Evolutionary conservation across 2,329 filamentous ascomycete species (phyloP), one percentile per base, ranked within the genome.

Genomic region (Aureobasidium namibiae): DNA sequence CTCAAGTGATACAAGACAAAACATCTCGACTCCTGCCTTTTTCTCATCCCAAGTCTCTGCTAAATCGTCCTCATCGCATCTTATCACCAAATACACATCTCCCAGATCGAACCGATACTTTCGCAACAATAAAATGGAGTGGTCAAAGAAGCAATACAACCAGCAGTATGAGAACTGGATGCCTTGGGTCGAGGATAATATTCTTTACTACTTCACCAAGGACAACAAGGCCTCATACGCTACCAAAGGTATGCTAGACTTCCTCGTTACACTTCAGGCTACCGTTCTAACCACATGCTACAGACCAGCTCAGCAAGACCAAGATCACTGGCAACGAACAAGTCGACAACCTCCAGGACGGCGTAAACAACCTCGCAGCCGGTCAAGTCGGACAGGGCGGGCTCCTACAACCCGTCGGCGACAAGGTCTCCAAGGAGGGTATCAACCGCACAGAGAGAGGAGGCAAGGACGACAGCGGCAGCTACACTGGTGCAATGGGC

Each of bases 161-260:
- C 74, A 81, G 58, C 84, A 89, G 71, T 89, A 90, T 73, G 86
- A 90, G 69, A 79, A 74, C 66, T 90, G 87, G 87, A 80, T 89
- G 69, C 87, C 87, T 1, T 90, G 87, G 87, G 75, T 89, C 60
- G 87, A 90, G 72, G 87, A 90, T 70, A 72, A 83, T 39, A n/a
- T 88, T 70, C 79, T 90, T 29, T 78, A 79, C 56, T 89, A 82
- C 78, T 89, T 89, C 72, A 88, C 85, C 66, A 86, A 85, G 63
- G 86, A 89, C 68, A 90, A 90, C 78, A 89, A 90, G 73, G 82
- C 85, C 5, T 86, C 82, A 69, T 90, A 90, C 67, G 77, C 82
- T 6, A 80, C 86, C 1, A 89, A 86, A 72, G 80, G 87, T 88
- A 71, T 34, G 75, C 70, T 41, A 31, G 23, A 23, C 48, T n/a